A percentile compares a stretch with the other conserved stretches of the same genome.
Conservation (phyloP, 2,329 filamentous ascomycete species). For the Uncinocarpus reesii region DNA sequence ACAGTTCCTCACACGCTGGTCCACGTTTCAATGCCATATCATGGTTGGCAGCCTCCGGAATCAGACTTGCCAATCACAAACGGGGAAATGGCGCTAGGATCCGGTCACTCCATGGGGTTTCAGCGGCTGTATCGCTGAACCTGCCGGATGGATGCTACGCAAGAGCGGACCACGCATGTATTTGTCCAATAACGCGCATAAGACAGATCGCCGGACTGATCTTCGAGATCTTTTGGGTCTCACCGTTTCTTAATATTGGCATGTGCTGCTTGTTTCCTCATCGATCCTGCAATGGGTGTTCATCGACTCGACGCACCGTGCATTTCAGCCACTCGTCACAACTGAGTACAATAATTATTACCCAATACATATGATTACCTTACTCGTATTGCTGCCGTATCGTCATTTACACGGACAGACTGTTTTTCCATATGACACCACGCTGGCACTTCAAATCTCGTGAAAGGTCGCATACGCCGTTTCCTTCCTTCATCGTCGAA, state of each 20-base stretch:
- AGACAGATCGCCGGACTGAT: not conserved
- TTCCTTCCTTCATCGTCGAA: not conserved
- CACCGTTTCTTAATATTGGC: constrained; percentile 4
- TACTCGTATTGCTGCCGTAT: not conserved
- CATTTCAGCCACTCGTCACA: not conserved
- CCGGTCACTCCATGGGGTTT: constrained; percentile 3
- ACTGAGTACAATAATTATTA: not conserved
- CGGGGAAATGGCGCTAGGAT: not conserved
- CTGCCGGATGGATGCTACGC: not conserved
- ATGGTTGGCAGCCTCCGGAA: not conserved
- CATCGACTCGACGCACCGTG: no score
- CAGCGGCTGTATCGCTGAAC: not conserved
- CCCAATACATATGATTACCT: not conserved
- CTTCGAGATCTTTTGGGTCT: not conserved
- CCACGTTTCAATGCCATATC: constrained; percentile 8
- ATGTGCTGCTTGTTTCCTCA: no score
- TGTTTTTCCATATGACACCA: not conserved
- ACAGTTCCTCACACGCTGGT: not conserved
- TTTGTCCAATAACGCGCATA: not conserved
- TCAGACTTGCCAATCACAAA: constrained; percentile 4
- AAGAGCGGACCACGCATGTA: not conserved
- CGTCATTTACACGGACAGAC: not conserved
- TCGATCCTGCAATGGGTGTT: no score
- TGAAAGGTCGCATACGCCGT: not conserved
- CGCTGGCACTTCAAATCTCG: not conserved